Percentiles rank a stretch among this genome's conserved stretches.
Evolutionary conservation across 1,284 basidiomycete genomes (phyloP).

Genomic region (Gymnopus androsaceus): DNA sequence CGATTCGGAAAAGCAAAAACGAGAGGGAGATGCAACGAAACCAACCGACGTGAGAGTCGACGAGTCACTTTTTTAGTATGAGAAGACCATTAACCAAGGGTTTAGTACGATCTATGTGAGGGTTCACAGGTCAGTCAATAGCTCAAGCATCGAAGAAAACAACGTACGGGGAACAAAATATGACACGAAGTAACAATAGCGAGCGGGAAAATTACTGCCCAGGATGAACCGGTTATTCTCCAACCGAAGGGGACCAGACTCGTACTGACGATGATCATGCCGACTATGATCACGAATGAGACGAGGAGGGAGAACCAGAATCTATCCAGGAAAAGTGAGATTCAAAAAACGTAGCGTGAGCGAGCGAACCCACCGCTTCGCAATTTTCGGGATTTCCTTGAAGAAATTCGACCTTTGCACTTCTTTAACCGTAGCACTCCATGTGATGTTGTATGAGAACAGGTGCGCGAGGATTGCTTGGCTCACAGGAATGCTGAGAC

Average conservation of each 20-base stretch:
- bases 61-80: constrained; percentile 11
- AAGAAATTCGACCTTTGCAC: constrained; percentile 88
- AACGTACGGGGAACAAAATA: constrained; percentile 20
- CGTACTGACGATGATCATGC: constrained; percentile 18
- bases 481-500: constrained; percentile 73
- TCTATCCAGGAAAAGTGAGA: background rate
- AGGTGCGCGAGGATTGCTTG: constrained; percentile 79
- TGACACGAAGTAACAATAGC: constrained; percentile 17
- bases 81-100: constrained; percentile 22
- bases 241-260: constrained; percentile 18
- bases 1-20: too few relatives aligned
- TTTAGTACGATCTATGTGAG: constrained; percentile 17
- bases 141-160: background rate
- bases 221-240: constrained; percentile 16
- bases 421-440: constrained; percentile 81
- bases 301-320: constrained; percentile 21
- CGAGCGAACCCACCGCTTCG: constrained; percentile 45
- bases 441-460: constrained; percentile 86
- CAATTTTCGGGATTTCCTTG: constrained; percentile 83
- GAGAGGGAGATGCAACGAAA: too few relatives aligned
- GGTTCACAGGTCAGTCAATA: background rate
- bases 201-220: constrained; percentile 22
- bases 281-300: constrained; percentile 14
- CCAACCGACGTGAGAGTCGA: too few relatives aligned
- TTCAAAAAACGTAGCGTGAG: background rate